Conservation (phyloP, 2,329 filamentous ascomycete species). For the Fusarium pseudograminearum region DNA sequence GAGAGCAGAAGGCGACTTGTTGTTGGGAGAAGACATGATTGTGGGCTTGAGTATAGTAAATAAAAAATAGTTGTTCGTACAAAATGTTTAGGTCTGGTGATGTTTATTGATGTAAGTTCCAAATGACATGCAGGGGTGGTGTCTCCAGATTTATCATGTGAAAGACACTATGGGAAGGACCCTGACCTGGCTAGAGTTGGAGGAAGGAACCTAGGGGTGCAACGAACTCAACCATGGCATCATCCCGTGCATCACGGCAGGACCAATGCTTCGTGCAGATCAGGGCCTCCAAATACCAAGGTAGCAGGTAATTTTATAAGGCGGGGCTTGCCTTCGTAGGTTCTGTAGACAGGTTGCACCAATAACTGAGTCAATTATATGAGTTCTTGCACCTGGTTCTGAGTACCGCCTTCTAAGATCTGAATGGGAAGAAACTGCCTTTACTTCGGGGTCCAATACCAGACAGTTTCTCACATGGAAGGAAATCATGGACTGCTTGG, state of each 20-base stretch:
- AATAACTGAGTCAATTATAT: too few relatives aligned
- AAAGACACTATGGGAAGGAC: constrained; percentile 37
- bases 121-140: constrained; percentile 48
- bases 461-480: background rate
- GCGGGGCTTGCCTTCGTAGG: background rate
- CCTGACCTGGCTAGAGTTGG: constrained; percentile 28
- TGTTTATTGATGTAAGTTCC: constrained; percentile 30
- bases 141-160: constrained; percentile 51
- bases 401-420: background rate
- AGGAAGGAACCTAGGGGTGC: background rate
- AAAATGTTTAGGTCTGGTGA: background rate
- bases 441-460: background rate
- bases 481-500: too few relatives aligned
- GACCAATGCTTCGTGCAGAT: background rate
- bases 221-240: background rate
- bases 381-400: background rate
- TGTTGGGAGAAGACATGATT: constrained; percentile 49
- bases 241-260: background rate
- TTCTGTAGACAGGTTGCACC: background rate
- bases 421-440: background rate
- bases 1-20: constrained; percentile 44
- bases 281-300: background rate
- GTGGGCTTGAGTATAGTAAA: background rate
- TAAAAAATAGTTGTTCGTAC: background rate
- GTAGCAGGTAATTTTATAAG: background rate